Evolutionary conservation across 768 basidiomycete species (phyloP), one percentile per base, ranked within the genome.

Genomic region (Amanita polypyramis): DNA sequence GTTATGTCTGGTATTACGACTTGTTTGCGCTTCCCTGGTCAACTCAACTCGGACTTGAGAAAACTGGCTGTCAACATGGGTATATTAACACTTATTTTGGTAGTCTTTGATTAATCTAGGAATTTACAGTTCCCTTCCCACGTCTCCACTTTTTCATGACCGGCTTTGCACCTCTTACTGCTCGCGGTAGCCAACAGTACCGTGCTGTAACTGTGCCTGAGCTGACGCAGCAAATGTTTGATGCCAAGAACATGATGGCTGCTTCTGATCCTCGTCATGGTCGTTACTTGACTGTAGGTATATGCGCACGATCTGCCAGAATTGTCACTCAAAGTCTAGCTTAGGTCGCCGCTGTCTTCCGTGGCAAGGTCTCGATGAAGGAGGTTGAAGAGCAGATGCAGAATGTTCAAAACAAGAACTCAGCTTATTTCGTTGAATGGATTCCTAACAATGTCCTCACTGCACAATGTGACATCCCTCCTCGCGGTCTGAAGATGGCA

Each of bases 101-200:
- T 42, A 6, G 39, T 25, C 4, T 23, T 51, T 23, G 55, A 36
- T 47, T 45, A 20, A 36, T 23, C 20, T 21, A 23, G 14, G n/a
- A 45, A 30, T 15, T 55, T n/a, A n/a, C n/a, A 91, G 93, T 95
- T 63, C 93, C 93, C 12, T 95, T 95, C 88, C 92, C 92, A 39
- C 92, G 94, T 83, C 87, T 99, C 19, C 95, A 99, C 70, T 98
- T 98, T 80, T 98, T 98, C 80, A 88, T 96, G 79, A 92, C 92
- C 50, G 93, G 95, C 51, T 95, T 83, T 55, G 94, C 94, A 51
- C 94, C 94, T 27, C 72, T 98, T 51, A 95, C 93, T 42, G 89
- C 96, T 30, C 86, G 92, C 33, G 91, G 91, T 45, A 91, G 87
- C 65, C 88, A 90, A 58, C 85, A 91, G 59, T 99, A 93, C 77